Evolutionary conservation across 2,329 filamentous ascomycete species (phyloP).

Genomic region (Sodiomyces alkalinus): DNA sequence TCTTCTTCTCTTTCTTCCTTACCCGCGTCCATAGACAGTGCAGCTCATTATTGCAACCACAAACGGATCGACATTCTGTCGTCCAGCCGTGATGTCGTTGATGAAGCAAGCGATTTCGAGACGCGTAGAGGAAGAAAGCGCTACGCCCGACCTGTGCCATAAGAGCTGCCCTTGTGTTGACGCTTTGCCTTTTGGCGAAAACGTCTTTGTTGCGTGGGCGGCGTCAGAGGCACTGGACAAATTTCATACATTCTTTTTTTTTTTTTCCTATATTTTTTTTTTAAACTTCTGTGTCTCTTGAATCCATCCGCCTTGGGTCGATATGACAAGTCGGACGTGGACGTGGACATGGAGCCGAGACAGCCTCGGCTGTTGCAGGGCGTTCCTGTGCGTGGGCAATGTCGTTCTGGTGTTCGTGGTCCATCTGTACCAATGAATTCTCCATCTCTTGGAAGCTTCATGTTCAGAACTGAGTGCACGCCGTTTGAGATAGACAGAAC

Average conservation of each 20-base stretch:
- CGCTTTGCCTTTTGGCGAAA: constrained; percentile 14
- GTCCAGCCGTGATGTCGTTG: constrained; percentile 39
- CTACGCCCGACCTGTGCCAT: constrained; percentile 35
- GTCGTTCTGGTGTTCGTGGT: too few species aligned
- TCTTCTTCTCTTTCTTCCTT: constrained; percentile 27
- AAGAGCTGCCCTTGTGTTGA: constrained; percentile 54
- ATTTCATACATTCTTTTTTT: constrained; percentile 2
- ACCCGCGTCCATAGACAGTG: constrained; percentile 80
- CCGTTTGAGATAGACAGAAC: too few species aligned
- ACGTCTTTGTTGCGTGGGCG: constrained; percentile 49
- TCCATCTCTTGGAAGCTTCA: too few species aligned
- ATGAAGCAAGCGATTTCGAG: constrained; percentile 38
- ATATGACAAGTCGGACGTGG: too few species aligned
- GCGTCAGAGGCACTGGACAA: constrained; percentile 78
- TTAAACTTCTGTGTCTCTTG: background rate
- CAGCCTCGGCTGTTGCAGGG: too few species aligned
- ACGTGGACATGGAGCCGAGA: too few species aligned
- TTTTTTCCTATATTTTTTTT: background rate
- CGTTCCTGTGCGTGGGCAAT: too few species aligned
- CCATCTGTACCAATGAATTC: too few species aligned
- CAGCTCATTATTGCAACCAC: constrained; percentile 52
- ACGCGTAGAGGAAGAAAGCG: constrained; percentile 25
- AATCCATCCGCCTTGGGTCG: too few species aligned
- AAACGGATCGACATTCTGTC: constrained; percentile 54
- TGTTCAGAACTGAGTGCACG: too few species aligned